Conservation (phyloP, 306 rosid species). For the Lupinus albus region DNA sequence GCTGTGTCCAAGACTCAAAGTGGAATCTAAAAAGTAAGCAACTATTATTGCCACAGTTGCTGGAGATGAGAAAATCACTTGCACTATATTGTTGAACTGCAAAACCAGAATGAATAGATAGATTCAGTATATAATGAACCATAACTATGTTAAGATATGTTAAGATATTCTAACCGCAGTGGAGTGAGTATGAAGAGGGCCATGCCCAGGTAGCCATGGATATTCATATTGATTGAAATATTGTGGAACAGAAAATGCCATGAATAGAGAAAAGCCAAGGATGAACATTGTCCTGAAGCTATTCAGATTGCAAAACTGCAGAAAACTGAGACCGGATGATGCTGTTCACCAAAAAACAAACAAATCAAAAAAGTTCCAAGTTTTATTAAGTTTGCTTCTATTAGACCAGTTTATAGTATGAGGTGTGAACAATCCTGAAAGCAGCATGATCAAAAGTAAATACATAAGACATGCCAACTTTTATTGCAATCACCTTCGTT, state of each 20-base stretch:
- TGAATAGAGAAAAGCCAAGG: slow-evolving; percentile 77
- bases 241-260: slow-evolving; percentile 80
- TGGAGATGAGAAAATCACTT: slow-evolving; percentile 77
- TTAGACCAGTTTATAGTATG: too few relatives aligned
- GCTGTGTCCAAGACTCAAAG: slow-evolving; percentile 48
- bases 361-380: neutral
- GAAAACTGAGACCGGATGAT: slow-evolving; percentile 68
- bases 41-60: slow-evolving; percentile 70
- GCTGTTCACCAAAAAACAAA: slow-evolving; percentile 52
- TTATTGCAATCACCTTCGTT: slow-evolving; percentile 1
- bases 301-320: slow-evolving; percentile 87
- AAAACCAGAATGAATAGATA: neutral
- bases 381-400: neutral
- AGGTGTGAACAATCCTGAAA: neutral
- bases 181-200: slow-evolving; percentile 71
- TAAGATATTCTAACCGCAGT: slow-evolving; percentile 50
- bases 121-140: neutral
- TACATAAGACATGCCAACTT: slow-evolving; percentile 22
- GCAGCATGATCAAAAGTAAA: neutral
- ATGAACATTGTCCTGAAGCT: slow-evolving; percentile 75
- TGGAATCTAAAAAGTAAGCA: slow-evolving; percentile 66
- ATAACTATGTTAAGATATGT: too few relatives aligned
- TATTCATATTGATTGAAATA: slow-evolving; percentile 65
- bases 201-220: slow-evolving; percentile 50
- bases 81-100: slow-evolving; percentile 76